Percentiles rank a stretch among this genome's conserved stretches.
These are phyloP conservation scores for Ophiostoma ulmi DNA, from an alignment of 2,329 filamentous ascomycete species.

Conservation along the genomic window DNA sequence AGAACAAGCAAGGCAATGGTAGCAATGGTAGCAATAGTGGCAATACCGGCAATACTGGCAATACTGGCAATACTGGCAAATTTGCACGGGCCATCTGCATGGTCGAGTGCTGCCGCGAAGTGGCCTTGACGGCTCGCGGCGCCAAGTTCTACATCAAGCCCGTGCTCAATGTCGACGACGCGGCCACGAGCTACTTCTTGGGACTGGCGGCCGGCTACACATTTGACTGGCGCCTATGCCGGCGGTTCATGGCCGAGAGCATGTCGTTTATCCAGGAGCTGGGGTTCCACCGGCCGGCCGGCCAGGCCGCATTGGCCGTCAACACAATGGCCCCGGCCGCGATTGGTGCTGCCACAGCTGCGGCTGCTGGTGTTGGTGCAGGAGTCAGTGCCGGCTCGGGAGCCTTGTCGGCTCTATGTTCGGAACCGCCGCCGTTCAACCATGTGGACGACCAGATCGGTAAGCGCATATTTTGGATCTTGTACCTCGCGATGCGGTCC, in stretches of 20 bases:
- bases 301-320: not conserved
- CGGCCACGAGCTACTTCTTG: conserved; percentile 72
- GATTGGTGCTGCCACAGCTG: conserved; percentile 5
- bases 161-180: conserved; percentile 47
- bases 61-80: not conserved
- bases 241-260: conserved; percentile 68
- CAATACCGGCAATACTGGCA: too few species aligned
- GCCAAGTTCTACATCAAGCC: conserved; percentile 46
- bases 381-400: not conserved
- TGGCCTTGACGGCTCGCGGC: conserved; percentile 64
- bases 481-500: conserved; percentile 69
- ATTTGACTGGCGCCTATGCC: conserved; percentile 60
- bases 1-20: not conserved
- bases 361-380: not conserved
- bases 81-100: conserved; percentile 56
- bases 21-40: not conserved
- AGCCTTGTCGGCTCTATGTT: not conserved
- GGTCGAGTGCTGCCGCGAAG: conserved; percentile 64
- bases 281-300: conserved; percentile 50
- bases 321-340: not conserved
- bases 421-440: conserved; percentile 40
- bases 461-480: conserved; percentile 78
- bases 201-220: conserved; percentile 63
- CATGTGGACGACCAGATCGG: conserved; percentile 68
- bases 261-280: conserved; percentile 64